A percentile compares a stretch with the other conserved stretches of the same genome.
phyloP scores from a whole-genome alignment of 2,329 filamentous ascomycete species.

The Neofusicoccum parvum region DNA sequence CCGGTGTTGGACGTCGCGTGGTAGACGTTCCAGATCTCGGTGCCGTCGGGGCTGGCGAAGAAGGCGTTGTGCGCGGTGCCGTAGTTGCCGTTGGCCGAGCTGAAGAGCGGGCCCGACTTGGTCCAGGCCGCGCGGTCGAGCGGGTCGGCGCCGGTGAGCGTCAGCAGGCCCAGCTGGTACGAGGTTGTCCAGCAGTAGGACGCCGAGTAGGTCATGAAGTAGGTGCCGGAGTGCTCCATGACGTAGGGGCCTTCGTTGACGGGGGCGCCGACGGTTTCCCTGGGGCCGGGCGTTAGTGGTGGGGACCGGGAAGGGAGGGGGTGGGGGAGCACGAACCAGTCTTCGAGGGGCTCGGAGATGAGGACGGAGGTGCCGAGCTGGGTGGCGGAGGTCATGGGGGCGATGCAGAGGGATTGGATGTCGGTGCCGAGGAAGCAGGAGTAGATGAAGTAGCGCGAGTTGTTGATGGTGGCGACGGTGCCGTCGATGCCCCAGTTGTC shows the following conservation, averaged over 20 bases:
- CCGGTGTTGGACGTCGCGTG: constrained; percentile 54
- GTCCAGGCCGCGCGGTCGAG: constrained; percentile 50
- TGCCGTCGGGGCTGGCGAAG: constrained; percentile 59
- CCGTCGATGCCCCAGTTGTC: constrained; percentile 59
- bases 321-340: constrained; percentile 40
- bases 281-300: neutral
- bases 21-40: constrained; percentile 59
- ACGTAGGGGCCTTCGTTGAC: constrained; percentile 60
- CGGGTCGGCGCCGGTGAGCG: constrained; percentile 54
- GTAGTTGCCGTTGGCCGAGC: constrained; percentile 58
- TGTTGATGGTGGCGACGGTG: constrained; percentile 53
- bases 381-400: constrained; percentile 44
- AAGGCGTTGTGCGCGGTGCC: constrained; percentile 61
- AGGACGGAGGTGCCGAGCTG: constrained; percentile 50
- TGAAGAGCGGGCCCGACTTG: constrained; percentile 57
- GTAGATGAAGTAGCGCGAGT: constrained; percentile 57
- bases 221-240: constrained; percentile 55
- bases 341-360: constrained; percentile 53
- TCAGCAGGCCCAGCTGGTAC: constrained; percentile 58
- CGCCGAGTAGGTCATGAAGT: constrained; percentile 57
- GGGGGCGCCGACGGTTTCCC: constrained; percentile 50
- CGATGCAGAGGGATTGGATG: constrained; percentile 47
- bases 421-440: constrained; percentile 52
- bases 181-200: constrained; percentile 59
- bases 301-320: neutral